A percentile compares a stretch with the other conserved stretches of the same genome.
Conservation (phyloP, 2,329 filamentous ascomycete species). For the Fusarium cicatricum region DNA sequence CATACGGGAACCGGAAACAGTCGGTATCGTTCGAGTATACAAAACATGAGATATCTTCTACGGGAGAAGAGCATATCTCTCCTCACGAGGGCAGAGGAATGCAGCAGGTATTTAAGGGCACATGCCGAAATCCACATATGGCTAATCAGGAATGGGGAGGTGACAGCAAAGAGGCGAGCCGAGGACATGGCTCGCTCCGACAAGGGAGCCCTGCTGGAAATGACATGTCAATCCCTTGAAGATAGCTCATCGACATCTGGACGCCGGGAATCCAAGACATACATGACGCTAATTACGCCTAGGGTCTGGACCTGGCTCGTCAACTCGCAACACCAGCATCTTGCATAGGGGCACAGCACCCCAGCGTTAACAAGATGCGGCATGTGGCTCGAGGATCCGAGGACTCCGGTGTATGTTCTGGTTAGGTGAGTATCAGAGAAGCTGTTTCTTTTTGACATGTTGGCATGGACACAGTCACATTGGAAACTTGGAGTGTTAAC, state of each 20-base stretch:
- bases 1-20: neutral
- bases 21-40: neutral
- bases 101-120: neutral
- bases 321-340: too few species aligned
- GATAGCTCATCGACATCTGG: neutral
- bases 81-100: neutral
- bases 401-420: too few species aligned
- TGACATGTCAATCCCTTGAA: neutral
- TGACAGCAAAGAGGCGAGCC: neutral
- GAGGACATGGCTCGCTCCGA: neutral
- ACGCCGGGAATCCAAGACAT: neutral
- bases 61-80: neutral
- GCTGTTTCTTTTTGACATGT: too few species aligned
- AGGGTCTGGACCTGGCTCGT: too few species aligned
- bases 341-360: neutral
- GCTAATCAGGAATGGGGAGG: neutral
- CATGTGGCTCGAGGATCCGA: neutral
- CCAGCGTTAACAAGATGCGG: neutral
- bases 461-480: neutral
- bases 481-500: too few species aligned
- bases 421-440: too few species aligned
- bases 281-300: neutral
- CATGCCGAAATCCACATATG: neutral
- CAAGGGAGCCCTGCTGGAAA: conserved; percentile 1
- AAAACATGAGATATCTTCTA: neutral